Conservation (phyloP, 139 green algal species). For the Chlorella ohadii region DNA sequence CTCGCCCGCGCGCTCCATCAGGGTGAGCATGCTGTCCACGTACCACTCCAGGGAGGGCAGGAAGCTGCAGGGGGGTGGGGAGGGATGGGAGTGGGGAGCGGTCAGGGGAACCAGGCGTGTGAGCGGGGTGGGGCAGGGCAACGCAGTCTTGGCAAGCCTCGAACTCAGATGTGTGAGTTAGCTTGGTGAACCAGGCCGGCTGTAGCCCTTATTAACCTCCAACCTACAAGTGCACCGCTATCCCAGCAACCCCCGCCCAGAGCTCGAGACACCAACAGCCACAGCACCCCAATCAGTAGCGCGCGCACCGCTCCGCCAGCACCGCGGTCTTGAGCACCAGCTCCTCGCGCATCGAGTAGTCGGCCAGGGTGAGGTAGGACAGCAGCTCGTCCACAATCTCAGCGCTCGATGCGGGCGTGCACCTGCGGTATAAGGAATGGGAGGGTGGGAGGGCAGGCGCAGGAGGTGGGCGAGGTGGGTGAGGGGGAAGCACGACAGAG, state of each 20-base stretch:
- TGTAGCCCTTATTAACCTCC: no score
- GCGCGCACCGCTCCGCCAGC: constrained; percentile 89
- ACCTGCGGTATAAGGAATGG: background rate
- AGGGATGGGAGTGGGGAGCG: background rate
- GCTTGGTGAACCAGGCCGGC: no score
- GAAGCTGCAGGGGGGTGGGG: constrained; percentile 59
- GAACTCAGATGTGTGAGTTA: no score
- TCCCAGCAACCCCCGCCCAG: no score
- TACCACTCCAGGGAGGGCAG: constrained; percentile 84
- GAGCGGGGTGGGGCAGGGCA: no score
- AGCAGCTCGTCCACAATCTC: constrained; percentile 88
- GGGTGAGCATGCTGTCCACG: constrained; percentile 86
- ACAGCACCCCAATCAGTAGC: background rate
- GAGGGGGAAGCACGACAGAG: background rate
- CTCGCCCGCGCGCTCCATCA: constrained; percentile 95
- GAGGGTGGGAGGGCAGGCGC: no score
- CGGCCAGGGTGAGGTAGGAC: constrained; percentile 77
- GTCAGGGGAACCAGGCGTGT: no score
- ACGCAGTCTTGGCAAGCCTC: no score
- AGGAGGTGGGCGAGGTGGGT: no score
- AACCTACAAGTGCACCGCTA: no score
- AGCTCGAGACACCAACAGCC: no score
- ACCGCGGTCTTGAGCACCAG: constrained; percentile 97
- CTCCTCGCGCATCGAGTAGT: constrained; percentile 96
- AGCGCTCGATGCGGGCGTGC: background rate